Evolutionary conservation across 768 basidiomycete species (phyloP), one percentile per base, ranked within the genome.

Genomic region (Boletus bicolor): DNA sequence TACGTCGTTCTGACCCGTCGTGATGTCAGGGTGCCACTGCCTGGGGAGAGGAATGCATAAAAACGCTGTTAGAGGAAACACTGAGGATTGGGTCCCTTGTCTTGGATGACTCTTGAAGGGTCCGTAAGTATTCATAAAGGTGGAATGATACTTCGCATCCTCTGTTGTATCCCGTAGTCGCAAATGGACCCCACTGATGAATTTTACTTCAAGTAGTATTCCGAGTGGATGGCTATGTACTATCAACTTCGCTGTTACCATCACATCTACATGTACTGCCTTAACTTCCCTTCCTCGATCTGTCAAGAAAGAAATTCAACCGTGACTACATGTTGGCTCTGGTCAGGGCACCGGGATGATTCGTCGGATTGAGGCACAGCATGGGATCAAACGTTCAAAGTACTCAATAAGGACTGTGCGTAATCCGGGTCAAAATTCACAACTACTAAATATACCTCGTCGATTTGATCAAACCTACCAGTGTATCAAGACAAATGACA

Each of bases 1-100:
- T 26, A 9, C 21, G 7, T n/a, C 1, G 9, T 41, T 30, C 15
- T 53, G 5, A 52, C 14, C 0, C 19, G 2, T 38, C 9, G 17
- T 32, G 10, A 44, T 49, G 39, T 37, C n/a, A 64, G 63, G 63
- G 60, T 7, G 54, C 60, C 24, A 54, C 60, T 15, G 63, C 60
- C 5, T 65, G 63, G 63, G 63, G 63, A 30, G 60, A 62, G 37
- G 60, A 62, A 35, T 54, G 49, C 26, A 63, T 63, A 0, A 52
- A 48, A 30, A 50, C 35, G 17, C 3, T 64, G 47, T 44, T 64
- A 4, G 54, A 64, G 6, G 63, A 64, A 35, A 65, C 26, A 0
- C 12, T 61, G 15, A 58, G 63, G 21, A 62, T 64, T 12, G 63
- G 32, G 5, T 21, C 30, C 6, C 64, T 65, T n/a, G 32, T 62